Conservation (phyloP, 352 stramenopile genomes). For the Phytopythium kandeliae region DNA sequence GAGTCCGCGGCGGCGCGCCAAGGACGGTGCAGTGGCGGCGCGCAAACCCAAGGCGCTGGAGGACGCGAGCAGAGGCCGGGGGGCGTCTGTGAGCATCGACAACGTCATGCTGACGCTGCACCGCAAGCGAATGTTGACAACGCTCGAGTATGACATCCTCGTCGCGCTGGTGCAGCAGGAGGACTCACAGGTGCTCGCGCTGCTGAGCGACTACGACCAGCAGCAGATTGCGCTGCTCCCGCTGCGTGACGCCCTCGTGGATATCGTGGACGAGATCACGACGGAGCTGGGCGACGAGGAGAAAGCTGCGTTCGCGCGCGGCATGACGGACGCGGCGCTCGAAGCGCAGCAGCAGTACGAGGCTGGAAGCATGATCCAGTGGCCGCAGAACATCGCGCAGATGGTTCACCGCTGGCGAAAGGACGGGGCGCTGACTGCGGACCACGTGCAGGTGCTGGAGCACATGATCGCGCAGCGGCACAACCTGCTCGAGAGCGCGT, state of each 20-base stretch:
- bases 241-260: slow-evolving; percentile 45
- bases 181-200: slow-evolving; percentile 39
- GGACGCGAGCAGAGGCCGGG: not conserved
- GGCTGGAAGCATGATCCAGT: slow-evolving; percentile 21
- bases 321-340: slow-evolving; percentile 20
- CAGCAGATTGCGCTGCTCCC: slow-evolving; percentile 15
- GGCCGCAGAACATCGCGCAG: slow-evolving; percentile 42
- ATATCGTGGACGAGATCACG: slow-evolving; percentile 60
- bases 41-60: not conserved
- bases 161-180: slow-evolving; percentile 52
- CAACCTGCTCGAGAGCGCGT: slow-evolving; percentile 66
- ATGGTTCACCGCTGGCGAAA: slow-evolving; percentile 43
- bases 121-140: slow-evolving; percentile 58
- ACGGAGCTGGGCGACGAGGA: slow-evolving; percentile 59
- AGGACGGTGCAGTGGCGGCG: not conserved
- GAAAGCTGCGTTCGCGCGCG: slow-evolving; percentile 30
- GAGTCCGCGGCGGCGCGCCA: slow-evolving; percentile 6
- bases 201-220: slow-evolving; percentile 37
- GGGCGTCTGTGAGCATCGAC: slow-evolving; percentile 6
- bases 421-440: slow-evolving; percentile 18
- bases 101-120: slow-evolving; percentile 19
- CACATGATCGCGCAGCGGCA: slow-evolving; percentile 41
- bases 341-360: slow-evolving; percentile 11
- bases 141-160: slow-evolving; percentile 50
- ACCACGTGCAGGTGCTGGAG: slow-evolving; percentile 34